phyloP scores from a whole-genome alignment of 2,329 filamentous ascomycete genomes.

The Neophaeococcomyces aloes region DNA sequence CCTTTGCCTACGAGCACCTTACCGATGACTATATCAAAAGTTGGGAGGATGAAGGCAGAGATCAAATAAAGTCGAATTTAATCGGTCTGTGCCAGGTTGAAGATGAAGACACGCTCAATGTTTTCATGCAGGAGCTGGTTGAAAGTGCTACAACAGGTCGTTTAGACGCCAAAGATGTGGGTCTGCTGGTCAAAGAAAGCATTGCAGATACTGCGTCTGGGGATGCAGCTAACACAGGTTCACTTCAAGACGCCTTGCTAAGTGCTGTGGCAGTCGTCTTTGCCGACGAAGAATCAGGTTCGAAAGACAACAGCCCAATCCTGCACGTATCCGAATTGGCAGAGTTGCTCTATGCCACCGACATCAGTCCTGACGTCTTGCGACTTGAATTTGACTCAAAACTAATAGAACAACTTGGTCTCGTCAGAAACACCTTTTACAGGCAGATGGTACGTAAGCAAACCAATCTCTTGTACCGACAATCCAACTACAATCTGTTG shows the following conservation, averaged over 20 bases:
- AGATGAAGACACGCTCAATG: slow-evolving; percentile 57
- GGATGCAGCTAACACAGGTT: slow-evolving; percentile 20
- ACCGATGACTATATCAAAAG: slow-evolving; percentile 56
- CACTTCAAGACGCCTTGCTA: slow-evolving; percentile 13
- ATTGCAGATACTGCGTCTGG: slow-evolving; percentile 52
- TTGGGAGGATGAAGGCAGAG: slow-evolving; percentile 60
- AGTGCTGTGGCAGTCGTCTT: slow-evolving; percentile 62
- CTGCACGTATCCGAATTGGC: slow-evolving; percentile 44
- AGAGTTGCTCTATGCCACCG: slow-evolving; percentile 60
- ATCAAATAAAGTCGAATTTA: slow-evolving; percentile 53
- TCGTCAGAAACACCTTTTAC: slow-evolving; percentile 76
- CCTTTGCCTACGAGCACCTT: slow-evolving; percentile 66
- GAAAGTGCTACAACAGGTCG: slow-evolving; percentile 61
- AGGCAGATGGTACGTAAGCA: slow-evolving; percentile 78
- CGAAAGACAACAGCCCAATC: slow-evolving; percentile 48
- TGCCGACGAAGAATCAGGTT: slow-evolving; percentile 25
- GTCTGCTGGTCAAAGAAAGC: slow-evolving; percentile 55
- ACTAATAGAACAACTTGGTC: slow-evolving; percentile 61
- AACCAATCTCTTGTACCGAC: slow-evolving; percentile 86
- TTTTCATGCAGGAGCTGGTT: slow-evolving; percentile 75
- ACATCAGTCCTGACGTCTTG: slow-evolving; percentile 60
- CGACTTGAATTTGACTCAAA: slow-evolving; percentile 73
- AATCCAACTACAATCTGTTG: slow-evolving; percentile 91
- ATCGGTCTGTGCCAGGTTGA: slow-evolving; percentile 49
- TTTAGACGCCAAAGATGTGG: slow-evolving; percentile 58